phyloP scores from a whole-genome alignment of 306 rosid genomes.

The Alnus glutinosa region DNA sequence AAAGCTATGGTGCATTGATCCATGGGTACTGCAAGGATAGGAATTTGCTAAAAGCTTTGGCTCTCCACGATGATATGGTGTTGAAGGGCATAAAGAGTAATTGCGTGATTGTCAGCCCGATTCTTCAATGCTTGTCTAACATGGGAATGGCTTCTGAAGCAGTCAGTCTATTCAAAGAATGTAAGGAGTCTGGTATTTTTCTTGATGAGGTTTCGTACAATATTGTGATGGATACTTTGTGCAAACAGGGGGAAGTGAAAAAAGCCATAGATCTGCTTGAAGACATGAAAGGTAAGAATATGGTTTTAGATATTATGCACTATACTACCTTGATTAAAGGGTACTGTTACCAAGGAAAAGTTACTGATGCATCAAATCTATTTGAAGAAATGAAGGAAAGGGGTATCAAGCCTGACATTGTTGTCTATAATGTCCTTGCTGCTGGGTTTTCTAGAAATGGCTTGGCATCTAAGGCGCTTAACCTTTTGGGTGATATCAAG shows the following conservation, averaged over 20 bases:
- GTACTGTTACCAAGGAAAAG: constrained; percentile 47
- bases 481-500: constrained; percentile 56
- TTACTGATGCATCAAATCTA: constrained; percentile 37
- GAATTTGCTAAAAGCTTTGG: constrained; percentile 52
- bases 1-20: constrained; percentile 56
- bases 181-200: constrained; percentile 50
- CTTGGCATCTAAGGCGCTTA: constrained; percentile 34
- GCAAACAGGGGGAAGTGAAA: constrained; percentile 62
- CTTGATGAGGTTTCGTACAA: constrained; percentile 68
- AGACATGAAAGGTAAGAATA: constrained; percentile 54
- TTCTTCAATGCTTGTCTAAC: constrained; percentile 68
- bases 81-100: constrained; percentile 66
- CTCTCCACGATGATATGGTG: constrained; percentile 54
- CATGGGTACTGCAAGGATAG: constrained; percentile 65
- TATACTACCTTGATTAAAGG: constrained; percentile 81
- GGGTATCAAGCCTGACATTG: constrained; percentile 69
- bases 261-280: constrained; percentile 59
- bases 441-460: constrained; percentile 62
- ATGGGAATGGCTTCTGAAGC: constrained; percentile 61
- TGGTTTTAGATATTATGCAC: constrained; percentile 64
- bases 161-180: constrained; percentile 45
- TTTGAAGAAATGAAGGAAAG: constrained; percentile 55
- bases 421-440: constrained; percentile 68
- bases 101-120: constrained; percentile 54
- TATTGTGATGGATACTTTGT: constrained; percentile 60